Conservation (phyloP, 306 rosid species). For the Biancaea sappan region DNA sequence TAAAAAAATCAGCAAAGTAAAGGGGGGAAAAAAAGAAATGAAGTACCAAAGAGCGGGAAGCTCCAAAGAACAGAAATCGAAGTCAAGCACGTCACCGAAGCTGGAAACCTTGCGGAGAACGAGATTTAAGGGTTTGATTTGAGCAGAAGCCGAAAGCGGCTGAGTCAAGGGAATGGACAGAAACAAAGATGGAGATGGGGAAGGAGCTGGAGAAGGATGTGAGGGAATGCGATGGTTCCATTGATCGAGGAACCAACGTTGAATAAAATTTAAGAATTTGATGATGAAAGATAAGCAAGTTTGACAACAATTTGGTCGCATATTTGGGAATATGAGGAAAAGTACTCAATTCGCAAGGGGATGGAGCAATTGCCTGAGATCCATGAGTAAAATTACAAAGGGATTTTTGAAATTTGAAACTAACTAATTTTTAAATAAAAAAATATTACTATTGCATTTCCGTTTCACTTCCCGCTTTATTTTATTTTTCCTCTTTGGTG, state of each 20-base stretch:
- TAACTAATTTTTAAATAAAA: background rate
- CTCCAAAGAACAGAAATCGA: conserved; percentile 47
- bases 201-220: conserved; percentile 33
- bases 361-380: background rate
- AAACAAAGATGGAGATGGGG: conserved; percentile 39
- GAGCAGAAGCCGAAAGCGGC: conserved; percentile 24
- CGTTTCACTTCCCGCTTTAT: too few species aligned
- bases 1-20: background rate
- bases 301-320: conserved; percentile 76
- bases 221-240: conserved; percentile 64
- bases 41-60: conserved; percentile 83
- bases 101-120: conserved; percentile 42
- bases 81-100: conserved; percentile 33
- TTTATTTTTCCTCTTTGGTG: too few species aligned
- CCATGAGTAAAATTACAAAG: background rate
- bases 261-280: conserved; percentile 77
- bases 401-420: background rate
- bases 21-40: background rate
- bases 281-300: conserved; percentile 68
- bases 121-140: conserved; percentile 9
- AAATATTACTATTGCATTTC: background rate
- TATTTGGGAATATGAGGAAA: conserved; percentile 3
- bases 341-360: background rate
- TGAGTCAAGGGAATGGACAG: conserved; percentile 31
- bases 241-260: conserved; percentile 87